Percentiles rank a stretch among this genome's conserved stretches.
These are phyloP conservation scores for Polytrichum commune DNA, from an alignment of 225 moss, liverwort and hornwort genomes.

Conservation along the genomic window DNA sequence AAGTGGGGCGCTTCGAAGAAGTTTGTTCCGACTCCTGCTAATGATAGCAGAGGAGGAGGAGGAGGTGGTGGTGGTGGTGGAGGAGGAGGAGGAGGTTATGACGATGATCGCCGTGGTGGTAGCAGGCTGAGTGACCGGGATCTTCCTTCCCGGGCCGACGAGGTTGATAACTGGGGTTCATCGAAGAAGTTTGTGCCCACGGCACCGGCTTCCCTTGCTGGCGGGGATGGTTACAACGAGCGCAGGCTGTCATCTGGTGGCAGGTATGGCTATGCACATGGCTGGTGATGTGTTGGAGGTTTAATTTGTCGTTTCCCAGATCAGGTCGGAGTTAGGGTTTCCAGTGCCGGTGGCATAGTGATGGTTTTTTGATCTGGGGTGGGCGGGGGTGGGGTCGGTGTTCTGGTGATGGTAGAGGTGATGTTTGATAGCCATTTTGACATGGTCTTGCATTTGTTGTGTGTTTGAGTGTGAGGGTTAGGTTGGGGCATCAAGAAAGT, in stretches of 20 bases:
- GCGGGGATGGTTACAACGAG: conserved; percentile 55
- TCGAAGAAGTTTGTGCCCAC: conserved; percentile 81
- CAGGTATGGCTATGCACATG: conserved; percentile 22
- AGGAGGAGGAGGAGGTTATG: conserved; percentile 60
- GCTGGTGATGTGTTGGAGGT: background rate
- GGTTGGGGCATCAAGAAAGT: too few species aligned
- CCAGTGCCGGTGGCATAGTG: background rate
- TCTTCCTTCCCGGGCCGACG: conserved; percentile 93
- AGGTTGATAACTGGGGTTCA: conserved; percentile 93
- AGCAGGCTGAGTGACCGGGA: conserved; percentile 88
- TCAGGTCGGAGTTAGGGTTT: background rate
- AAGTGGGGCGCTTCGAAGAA: conserved; percentile 97
- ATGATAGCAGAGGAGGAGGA: conserved; percentile 41
- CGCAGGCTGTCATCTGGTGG: conserved; percentile 46
- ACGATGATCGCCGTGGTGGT: conserved; percentile 62
- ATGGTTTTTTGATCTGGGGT: background rate
- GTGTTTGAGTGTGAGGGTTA: conserved; percentile 28
- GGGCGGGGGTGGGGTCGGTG: too few species aligned
- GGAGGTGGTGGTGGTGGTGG: conserved; percentile 33
- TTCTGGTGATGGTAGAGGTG: too few species aligned
- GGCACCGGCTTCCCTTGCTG: conserved; percentile 25
- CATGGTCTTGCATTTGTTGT: background rate
- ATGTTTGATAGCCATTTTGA: too few species aligned
- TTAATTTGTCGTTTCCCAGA: background rate
- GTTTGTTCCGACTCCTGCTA: conserved; percentile 51